Percentiles rank a stretch among this genome's conserved stretches.
These are phyloP conservation scores for Didymella keratinophila DNA, from an alignment of 2,329 filamentous ascomycete genomes.

Conservation along the genomic window DNA sequence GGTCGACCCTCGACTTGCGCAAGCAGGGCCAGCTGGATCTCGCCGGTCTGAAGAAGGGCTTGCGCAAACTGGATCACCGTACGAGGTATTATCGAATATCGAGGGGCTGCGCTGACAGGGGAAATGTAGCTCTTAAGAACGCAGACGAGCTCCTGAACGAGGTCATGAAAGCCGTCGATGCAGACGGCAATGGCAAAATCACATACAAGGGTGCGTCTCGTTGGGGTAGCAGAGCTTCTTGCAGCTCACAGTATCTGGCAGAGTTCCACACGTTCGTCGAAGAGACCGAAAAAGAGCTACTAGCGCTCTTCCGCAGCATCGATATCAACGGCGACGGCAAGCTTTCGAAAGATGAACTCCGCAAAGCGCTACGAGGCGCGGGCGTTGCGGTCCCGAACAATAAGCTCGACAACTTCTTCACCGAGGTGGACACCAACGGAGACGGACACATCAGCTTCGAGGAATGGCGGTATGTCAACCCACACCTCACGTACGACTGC, in stretches of 20 bases:
- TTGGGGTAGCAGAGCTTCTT: slow-evolving; percentile 1
- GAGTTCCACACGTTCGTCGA: slow-evolving; percentile 92
- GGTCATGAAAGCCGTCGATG: slow-evolving; percentile 84
- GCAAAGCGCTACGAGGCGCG: slow-evolving; percentile 76
- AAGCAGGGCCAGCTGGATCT: slow-evolving; percentile 82
- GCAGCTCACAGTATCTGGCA: slow-evolving; percentile 50
- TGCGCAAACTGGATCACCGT: slow-evolving; percentile 93
- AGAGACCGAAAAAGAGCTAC: slow-evolving; percentile 84
- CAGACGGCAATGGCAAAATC: slow-evolving; percentile 86
- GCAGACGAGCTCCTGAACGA: slow-evolving; percentile 84
- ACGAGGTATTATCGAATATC: slow-evolving; percentile 44
- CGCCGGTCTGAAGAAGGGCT: slow-evolving; percentile 81
- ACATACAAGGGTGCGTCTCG: slow-evolving; percentile 76
- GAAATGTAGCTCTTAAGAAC: slow-evolving; percentile 77
- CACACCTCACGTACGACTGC: background rate
- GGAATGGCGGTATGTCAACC: slow-evolving; percentile 86
- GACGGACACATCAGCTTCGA: slow-evolving; percentile 89
- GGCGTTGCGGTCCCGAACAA: slow-evolving; percentile 80
- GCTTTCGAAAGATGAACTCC: slow-evolving; percentile 85
- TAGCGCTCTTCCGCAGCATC: slow-evolving; percentile 82
- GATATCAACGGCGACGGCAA: slow-evolving; percentile 86
- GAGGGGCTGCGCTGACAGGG: slow-evolving; percentile 30
- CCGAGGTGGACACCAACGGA: slow-evolving; percentile 86
- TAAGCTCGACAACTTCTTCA: slow-evolving; percentile 85
- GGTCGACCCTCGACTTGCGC: slow-evolving; percentile 80